Percentiles rank a stretch among this genome's conserved stretches.
These are phyloP conservation scores for Cercospora zeae-maydis DNA, from an alignment of 2,329 filamentous ascomycete species.

Conservation along the genomic window DNA sequence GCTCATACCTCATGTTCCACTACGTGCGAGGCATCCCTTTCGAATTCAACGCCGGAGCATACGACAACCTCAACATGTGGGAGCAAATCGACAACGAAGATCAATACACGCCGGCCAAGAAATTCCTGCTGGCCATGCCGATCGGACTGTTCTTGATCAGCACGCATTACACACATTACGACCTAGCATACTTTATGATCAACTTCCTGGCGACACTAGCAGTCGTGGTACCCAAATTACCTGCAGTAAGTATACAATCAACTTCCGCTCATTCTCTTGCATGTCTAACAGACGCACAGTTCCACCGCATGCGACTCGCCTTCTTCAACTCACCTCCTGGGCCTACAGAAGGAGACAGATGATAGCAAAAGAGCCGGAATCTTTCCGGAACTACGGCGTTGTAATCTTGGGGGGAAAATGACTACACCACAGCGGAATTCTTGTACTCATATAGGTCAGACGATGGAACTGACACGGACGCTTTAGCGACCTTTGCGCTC, in stretches of 20 bases:
- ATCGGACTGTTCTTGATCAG: conserved; percentile 92
- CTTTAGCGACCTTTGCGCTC: conserved; percentile 17
- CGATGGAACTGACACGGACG: conserved; percentile 8
- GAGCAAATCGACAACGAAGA: conserved; percentile 99
- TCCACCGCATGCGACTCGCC: conserved; percentile 39
- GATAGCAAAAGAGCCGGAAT: conserved; percentile 2
- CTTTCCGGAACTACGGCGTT: conserved; percentile 19
- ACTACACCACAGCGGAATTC: conserved; percentile 19
- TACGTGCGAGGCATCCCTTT: conserved; percentile 97
- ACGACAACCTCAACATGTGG: conserved; percentile 99
- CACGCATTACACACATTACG: conserved; percentile 99
- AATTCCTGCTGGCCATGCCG: conserved; percentile 91
- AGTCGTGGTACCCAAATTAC: conserved; percentile 94
- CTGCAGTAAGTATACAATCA: conserved; percentile 64
- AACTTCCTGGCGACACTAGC: conserved; percentile 90
- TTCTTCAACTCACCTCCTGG: conserved; percentile 36
- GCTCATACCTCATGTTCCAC: conserved; percentile 99
- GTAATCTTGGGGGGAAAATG: conserved; percentile 13
- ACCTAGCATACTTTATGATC: conserved; percentile 93
- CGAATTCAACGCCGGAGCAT: conserved; percentile 96
- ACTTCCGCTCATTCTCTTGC: neutral
- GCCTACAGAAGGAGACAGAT: conserved; percentile 26
- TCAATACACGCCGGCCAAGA: conserved; percentile 98
- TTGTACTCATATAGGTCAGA: conserved; percentile 19
- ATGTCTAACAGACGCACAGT: conserved; percentile 27